phyloP scores from a whole-genome alignment of 305 asterid genomes.

The Solanum aculeatissimum region DNA sequence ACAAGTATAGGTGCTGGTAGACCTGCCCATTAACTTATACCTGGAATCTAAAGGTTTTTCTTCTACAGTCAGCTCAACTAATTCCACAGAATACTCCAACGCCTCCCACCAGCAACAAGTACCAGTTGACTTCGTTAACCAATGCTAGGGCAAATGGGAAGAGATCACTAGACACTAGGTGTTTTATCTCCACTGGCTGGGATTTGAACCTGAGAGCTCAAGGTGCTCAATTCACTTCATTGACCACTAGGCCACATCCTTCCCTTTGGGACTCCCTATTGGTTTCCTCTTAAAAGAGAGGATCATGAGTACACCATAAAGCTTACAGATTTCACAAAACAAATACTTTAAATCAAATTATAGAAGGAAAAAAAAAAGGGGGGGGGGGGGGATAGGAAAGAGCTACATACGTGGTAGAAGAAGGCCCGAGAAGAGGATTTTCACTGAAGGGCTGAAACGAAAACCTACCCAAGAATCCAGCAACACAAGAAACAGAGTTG shows the following conservation, averaged over 20 bases:
- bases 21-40: background rate
- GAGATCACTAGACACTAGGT: background rate
- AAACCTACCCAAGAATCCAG: slow-evolving; percentile 55
- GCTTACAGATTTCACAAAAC: background rate
- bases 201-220: background rate
- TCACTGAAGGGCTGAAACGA: slow-evolving; percentile 83
- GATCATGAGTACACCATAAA: background rate
- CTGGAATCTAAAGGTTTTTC: background rate
- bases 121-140: background rate
- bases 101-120: background rate
- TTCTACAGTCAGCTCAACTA: background rate
- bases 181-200: background rate
- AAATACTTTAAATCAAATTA: background rate
- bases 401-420: slow-evolving; percentile 54
- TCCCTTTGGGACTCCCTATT: background rate
- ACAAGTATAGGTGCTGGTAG: background rate
- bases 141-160: background rate
- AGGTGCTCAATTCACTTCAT: background rate
- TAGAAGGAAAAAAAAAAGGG: background rate
- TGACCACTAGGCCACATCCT: background rate
- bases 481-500: slow-evolving; percentile 48
- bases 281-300: background rate
- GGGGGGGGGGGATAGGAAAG: background rate
- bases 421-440: slow-evolving; percentile 86
- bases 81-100: background rate